Percentiles rank a stretch among this genome's conserved stretches.
Evolutionary conservation across 2,329 filamentous ascomycete genomes (phyloP).

Genomic region (Aspergillus arachidicola): DNA sequence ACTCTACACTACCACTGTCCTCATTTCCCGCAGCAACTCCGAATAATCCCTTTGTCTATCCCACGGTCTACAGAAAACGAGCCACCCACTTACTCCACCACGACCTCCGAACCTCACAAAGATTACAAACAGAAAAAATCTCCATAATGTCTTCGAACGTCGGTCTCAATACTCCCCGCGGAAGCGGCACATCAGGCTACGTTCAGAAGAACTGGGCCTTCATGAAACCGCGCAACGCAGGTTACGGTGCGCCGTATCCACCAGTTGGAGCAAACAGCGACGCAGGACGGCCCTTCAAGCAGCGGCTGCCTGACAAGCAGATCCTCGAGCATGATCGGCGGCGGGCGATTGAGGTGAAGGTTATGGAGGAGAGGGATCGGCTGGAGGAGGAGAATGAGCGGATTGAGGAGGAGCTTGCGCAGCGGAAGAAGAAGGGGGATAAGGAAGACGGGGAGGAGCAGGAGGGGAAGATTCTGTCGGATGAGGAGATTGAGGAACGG

Average conservation of each 20-base stretch:
- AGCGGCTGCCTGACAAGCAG: constrained; percentile 85
- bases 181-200: constrained; percentile 94
- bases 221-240: constrained; percentile 75
- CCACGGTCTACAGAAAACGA: not conserved
- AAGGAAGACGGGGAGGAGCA: constrained; percentile 25
- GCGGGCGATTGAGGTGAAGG: constrained; percentile 87
- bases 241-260: constrained; percentile 72
- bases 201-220: constrained; percentile 94
- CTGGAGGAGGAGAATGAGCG: constrained; percentile 76
- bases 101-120: not conserved
- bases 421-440: constrained; percentile 68
- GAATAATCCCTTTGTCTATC: not conserved
- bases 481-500: constrained; percentile 85
- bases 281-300: constrained; percentile 62
- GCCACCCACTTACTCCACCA: not conserved
- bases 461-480: constrained; percentile 55
- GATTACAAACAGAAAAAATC: not conserved
- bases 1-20: not conserved
- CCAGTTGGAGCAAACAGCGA: constrained; percentile 51
- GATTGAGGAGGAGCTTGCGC: constrained; percentile 71
- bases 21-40: not conserved
- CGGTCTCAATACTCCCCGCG: constrained; percentile 89
- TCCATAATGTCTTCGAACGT: constrained; percentile 89
- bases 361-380: constrained; percentile 84
- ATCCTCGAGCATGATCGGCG: constrained; percentile 94